Base-by-base conservation (phyloP, 768 basidiomycete species). In the Kwoniella europaea region DNA sequence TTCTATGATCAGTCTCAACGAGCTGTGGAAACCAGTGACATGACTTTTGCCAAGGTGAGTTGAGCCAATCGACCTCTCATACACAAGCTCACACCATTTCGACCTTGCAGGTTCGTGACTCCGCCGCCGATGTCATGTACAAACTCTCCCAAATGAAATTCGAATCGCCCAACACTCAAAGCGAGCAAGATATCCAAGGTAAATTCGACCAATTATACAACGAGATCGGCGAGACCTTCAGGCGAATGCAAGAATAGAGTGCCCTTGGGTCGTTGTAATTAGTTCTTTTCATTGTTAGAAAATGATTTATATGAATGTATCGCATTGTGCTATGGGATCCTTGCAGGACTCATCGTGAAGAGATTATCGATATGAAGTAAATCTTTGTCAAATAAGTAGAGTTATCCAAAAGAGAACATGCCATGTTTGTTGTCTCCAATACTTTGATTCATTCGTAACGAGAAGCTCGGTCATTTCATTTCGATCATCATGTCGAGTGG, bases 121-220 rank as follows among this genome's bases (percentile, higher is more conserved):
- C 90, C 15, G 88, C 93, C 4, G 85, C 88, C 62, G 97, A 99
- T 79, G 85, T 97, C 71, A 92, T 94, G 88, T 98, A 91, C 87
- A 93, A 94, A 84, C 89, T 99, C n/a, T 96, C 94, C 57, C 95
- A 98, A 84, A 95, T 96, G 94, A 98, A 98, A 84, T 98, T 97
- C 81, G 94, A 97, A 90, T 94, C 93, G 77, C 97, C 97, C 18
- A 79, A 80, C 72, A 92, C 93, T 9, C 91, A 94, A 86, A 93
- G 94, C 50, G 88, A 94, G 84, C 92, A 93, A 69, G 84, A 87
- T 3, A 90, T 97, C 79, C 90, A 89, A 85, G 86, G 89, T 85
- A 94, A 92, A 83, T 85, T 94, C 79, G 92, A 96, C 81, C 87
- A 86, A 43, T 85, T 98, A 57, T 87, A 95, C 82, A 83, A 85